Evolutionary conservation across 179 eudicot genomes (phyloP), one percentile per base, ranked within the genome.

Genomic region (Amaranthus tricolor): DNA sequence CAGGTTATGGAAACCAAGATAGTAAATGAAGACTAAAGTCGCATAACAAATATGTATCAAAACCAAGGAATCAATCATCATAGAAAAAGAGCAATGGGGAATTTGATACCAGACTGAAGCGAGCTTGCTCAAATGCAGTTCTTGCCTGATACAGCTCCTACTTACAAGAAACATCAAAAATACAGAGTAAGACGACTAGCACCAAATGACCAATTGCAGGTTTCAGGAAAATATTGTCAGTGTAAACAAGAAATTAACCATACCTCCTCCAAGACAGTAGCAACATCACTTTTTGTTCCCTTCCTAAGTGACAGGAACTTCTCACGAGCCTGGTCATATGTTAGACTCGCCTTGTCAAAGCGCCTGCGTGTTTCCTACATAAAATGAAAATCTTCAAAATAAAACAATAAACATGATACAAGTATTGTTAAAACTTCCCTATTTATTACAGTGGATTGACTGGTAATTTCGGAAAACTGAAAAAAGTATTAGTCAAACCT

Each of bases 281-380:
- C 97, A 77, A 95, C 82, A 86, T 95, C 97, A 79, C 82, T 89
- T 86, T 84, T 93, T 43, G 99, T 95, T 78, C 99, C 98, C 84
- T 93, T 95, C 84, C 92, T 87, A 77, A 93, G 73, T 48, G 99
- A 88, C 75, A 95, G 74, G 79, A 91, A 95, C 83, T 89, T 95
- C 88, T 95, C 99, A 54, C 99, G 98, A 74, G 97, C 99, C 99
- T 95, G 99, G 64, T 95, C 99, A 80, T 95, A 95, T 53, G 79
- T 74, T 77, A 95, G 89, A 82, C 91, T 88, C 19, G 99, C 96
- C 87, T 93, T 95, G 82, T 95, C 99, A 82, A 95, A 95, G 56
- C 97, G 97, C 78, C 89, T 95, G 47, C 97, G 90, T 65, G 98
- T 98, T 84, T 95, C 99, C 99, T 95, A 91, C 86, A 88, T 62